Conservation (phyloP, 139 green algal species). For the Zygnema circumcarinatum region DNA sequence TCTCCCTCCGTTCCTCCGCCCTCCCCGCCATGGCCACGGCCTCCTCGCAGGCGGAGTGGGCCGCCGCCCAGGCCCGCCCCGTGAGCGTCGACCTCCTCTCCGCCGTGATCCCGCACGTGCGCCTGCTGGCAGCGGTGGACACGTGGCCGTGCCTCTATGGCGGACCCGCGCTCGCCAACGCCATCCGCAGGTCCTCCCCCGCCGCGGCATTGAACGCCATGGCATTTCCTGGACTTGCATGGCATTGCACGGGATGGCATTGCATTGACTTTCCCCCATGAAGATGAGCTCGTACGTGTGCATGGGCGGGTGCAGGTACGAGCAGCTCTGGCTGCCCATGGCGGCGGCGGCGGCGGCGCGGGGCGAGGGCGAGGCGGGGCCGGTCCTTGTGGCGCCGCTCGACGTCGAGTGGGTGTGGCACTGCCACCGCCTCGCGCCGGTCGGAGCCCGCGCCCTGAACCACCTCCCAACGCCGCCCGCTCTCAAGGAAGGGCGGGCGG, state of each 20-base stretch:
- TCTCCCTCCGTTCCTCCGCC: no score
- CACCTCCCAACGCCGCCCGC: not conserved
- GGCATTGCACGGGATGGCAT: no score
- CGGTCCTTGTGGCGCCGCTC: slow-evolving; percentile 23
- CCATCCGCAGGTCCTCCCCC: slow-evolving; percentile 35
- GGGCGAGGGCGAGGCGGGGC: not conserved
- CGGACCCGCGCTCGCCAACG: slow-evolving; percentile 10
- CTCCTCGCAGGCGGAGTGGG: not conserved
- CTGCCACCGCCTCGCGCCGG: slow-evolving; percentile 29
- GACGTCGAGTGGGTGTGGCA: slow-evolving; percentile 50
- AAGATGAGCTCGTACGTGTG: slow-evolving; percentile 1
- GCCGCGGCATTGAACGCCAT: not conserved
- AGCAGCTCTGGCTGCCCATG: slow-evolving; percentile 34
- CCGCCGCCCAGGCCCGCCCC: not conserved
- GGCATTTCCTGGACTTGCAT: not conserved
- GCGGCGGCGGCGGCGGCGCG: not conserved
- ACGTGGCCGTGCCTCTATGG: slow-evolving; percentile 23
- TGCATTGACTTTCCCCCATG: no score
- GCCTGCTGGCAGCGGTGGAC: slow-evolving; percentile 29
- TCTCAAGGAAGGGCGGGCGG: no score
- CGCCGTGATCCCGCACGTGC: slow-evolving; percentile 19
- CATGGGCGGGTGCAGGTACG: slow-evolving; percentile 14
- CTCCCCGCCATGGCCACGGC: not conserved
- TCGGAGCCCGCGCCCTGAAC: no score
- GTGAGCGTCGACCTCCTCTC: slow-evolving; percentile 35